Evolutionary conservation across 2,329 filamentous ascomycete species (phyloP), one percentile per base, ranked within the genome.

Genomic region (Madurella fahalii): DNA sequence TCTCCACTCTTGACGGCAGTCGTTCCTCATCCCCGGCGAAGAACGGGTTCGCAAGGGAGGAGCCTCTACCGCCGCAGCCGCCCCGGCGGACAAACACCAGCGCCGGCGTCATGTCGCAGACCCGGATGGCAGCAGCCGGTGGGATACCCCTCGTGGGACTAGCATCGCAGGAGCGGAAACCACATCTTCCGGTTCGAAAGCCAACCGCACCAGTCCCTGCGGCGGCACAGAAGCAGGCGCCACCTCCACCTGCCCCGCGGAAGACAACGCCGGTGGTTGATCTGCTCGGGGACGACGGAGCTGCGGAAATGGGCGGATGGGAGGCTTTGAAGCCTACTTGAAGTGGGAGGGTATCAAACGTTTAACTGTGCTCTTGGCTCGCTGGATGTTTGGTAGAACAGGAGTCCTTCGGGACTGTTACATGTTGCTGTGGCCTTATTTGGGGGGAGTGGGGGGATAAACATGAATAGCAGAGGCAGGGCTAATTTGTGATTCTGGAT

Each of bases 261-360:
- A 72, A 62, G 32, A 50, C 25, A 7, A 25, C 64, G 18, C 51
- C 61, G 49, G 60, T 75, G 42, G 64, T 81, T 16, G 80, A 81
- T 58, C 71, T 80, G 44, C 64, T 81, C 32, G 68, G 67, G 2
- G 74, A 81, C 43, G 72, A 69, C 17, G 67, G 63, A n/a, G 69
- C 69, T 37, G 50, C 57, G 2, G 77, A 76, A 39, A 71, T 81
- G 67, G 75, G 76, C 12, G 73, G 77, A 18, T 83, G 80, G 79
- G 78, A 82, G 63, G 77, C 79, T 4, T 62, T 83, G 63, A 79
- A 79, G 64, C 80, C 80, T 31, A 64, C 80, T 12, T 65, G 64
- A 40, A 59, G 42, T 49, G 32, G 17, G 31, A 9, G 17, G 25
- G 11, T 50, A 11, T 30, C 12, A 40, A 39, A 25, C 9, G 13